Base-by-base conservation (phyloP, 1,284 basidiomycete species). In the Ceratobasidium sp. region DNA sequence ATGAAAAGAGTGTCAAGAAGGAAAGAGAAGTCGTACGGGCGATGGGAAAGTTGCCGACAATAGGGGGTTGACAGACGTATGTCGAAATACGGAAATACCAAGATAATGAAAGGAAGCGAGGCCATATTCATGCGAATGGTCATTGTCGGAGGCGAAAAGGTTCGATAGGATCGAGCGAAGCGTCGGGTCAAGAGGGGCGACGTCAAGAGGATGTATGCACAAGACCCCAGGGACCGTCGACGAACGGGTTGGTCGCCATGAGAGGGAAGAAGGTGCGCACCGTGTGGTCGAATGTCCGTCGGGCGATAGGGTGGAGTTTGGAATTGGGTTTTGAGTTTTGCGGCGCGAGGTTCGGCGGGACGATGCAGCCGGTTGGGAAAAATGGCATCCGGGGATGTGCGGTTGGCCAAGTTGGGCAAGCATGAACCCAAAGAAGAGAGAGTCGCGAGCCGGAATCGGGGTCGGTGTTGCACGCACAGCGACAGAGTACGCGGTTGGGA, bases 11-110 rank as follows among this genome's bases (percentile, higher is more conserved):
- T 26, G 45, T 26, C 45, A 23, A 34, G 28, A 48, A 67, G 48
- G 32, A n/a, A n/a, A n/a, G n/a, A n/a, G n/a, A n/a, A n/a, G n/a
- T n/a, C n/a, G 30, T 55, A 36, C 50, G 48, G 61, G 21, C 57
- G 67, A 36, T 32, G 50, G 52, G 46, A 30, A 48, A 58, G 67
- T 70, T 30, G 28, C 43, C 67, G 67, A 39, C 59, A 55, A 18
- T 34, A 32, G 53, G 53, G 53, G 26, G 14, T 45, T 39, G 43
- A 45, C 43, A 45, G 16, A 10, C 32, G 36, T 32, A 53, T 53
- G 53, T 55, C 53, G 21, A 55, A 5, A 55, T 45, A 18, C 30
- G 53, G 53, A 32, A 55, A 55, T n/a, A 32, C 26, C 28, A 36
- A 16, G n/a, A 36, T n/a, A 36, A n/a, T 32, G 30, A 55, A 55